Conservation (phyloP, 768 basidiomycete species). For the Calvatia gigantea region DNA sequence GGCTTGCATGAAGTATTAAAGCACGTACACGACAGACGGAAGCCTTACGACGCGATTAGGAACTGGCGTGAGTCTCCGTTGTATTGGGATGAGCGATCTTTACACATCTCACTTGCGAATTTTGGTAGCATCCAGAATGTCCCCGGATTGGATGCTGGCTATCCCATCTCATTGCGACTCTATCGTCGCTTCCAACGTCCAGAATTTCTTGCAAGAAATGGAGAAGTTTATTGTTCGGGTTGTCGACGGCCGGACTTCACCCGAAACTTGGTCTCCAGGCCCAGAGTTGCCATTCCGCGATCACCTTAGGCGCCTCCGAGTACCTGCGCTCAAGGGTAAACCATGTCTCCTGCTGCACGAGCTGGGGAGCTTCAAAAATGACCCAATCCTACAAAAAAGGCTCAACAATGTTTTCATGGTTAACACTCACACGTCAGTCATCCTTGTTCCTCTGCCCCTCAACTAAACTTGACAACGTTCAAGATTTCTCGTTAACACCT, state of each 20-base stretch:
- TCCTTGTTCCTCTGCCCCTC: not conserved
- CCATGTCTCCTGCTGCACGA: conserved; percentile 40
- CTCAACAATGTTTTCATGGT: conserved; percentile 40
- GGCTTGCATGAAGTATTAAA: conserved; percentile 31
- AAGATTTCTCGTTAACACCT: conserved; percentile 45
- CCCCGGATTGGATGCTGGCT: conserved; percentile 7
- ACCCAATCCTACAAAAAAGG: conserved; percentile 26
- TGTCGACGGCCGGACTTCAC: conserved; percentile 29
- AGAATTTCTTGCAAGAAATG: conserved; percentile 23
- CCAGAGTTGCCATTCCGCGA: too few relatives aligned
- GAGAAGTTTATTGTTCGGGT: conserved; percentile 28
- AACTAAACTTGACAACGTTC: not conserved
- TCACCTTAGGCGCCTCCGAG: conserved; percentile 27
- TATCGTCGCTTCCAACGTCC: conserved; percentile 19
- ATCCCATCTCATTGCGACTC: conserved; percentile 12
- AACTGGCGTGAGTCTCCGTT: conserved; percentile 29
- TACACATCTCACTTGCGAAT: conserved; percentile 1
- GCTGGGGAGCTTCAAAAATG: conserved; percentile 34
- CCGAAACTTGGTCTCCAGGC: too few relatives aligned
- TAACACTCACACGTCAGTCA: conserved; percentile 37
- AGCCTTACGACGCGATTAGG: conserved; percentile 30
- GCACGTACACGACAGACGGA: conserved; percentile 22
- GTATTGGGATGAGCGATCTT: not conserved
- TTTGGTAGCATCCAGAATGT: not conserved
- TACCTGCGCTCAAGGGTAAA: conserved; percentile 34